Evolutionary conservation across 768 basidiomycete genomes (phyloP).

Genomic region (Leccinellum luteum): DNA sequence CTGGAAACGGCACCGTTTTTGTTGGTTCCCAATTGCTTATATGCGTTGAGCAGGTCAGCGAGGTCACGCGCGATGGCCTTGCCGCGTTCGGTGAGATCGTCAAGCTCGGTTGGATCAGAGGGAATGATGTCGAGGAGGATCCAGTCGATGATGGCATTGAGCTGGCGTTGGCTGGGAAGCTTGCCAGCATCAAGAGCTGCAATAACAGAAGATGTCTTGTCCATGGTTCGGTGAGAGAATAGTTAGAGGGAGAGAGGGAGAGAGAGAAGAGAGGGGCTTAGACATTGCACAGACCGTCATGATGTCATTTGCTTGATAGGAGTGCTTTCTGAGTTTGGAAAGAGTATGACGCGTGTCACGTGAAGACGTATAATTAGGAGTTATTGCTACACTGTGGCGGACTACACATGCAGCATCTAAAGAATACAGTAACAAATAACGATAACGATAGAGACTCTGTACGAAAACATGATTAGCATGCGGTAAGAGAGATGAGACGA

Average conservation of each 20-base stretch:
- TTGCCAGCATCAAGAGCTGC: constrained; percentile 74
- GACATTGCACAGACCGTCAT: neutral
- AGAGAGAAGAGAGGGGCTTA: neutral
- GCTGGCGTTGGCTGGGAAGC: constrained; percentile 60
- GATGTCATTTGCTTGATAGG: constrained; percentile 15
- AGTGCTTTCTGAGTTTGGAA: constrained; percentile 4
- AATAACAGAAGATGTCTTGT: constrained; percentile 56
- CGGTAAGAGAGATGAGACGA: neutral
- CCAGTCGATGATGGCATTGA: constrained; percentile 53
- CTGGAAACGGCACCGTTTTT: constrained; percentile 52
- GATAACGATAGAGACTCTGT: constrained; percentile 7
- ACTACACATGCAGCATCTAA: neutral
- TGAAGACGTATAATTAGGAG: constrained; percentile 7
- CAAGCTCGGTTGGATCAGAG: constrained; percentile 37
- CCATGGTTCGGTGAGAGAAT: constrained; percentile 42
- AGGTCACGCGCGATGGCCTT: constrained; percentile 48
- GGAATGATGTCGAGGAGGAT: constrained; percentile 47
- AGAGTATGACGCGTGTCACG: constrained; percentile 15
- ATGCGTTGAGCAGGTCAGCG: constrained; percentile 52
- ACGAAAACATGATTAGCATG: neutral
- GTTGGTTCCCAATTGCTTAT: constrained; percentile 49
- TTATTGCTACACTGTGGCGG: neutral
- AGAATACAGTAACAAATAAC: neutral
- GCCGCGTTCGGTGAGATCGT: constrained; percentile 55
- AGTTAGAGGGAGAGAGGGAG: neutral